Evolutionary conservation across 2,329 filamentous ascomycete genomes (phyloP), one percentile per base, ranked within the genome.

Genomic region (Lachnellula arida): DNA sequence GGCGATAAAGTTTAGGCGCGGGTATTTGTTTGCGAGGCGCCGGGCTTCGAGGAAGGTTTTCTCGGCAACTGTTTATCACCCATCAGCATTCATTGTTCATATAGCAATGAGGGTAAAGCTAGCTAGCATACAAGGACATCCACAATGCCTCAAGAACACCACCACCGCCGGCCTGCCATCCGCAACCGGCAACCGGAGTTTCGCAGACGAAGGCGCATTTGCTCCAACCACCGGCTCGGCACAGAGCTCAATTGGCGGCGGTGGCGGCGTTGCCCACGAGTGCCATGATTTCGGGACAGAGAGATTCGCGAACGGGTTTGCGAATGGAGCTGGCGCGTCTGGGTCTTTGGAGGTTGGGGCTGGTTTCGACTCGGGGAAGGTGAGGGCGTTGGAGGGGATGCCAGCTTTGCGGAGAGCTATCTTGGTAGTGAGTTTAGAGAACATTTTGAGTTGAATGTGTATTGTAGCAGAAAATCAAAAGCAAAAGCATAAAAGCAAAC

Each of bases 121-220:
- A 50, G 4, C 32, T 14, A 23, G 71, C 80, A 68, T 78, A 87
- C 87, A 91, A n/a, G 87, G 86, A 74, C 86, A 89, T 25, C 87
- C 87, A 67, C 85, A 89, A 69, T 89, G 85, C 46, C 88, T 78
- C 22, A 91, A 75, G 65, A 91, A 91, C 5, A 82, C 78, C 23
- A 91, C 72, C 3, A 91, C 67, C 0, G 79, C 80, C 0, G 83
- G 81, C 64, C 79, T 81, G 22, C 71, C 70, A 65, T 75, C 72
- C 1, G 78, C 70, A 56, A 71, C 70, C 0, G 80, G 79, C 14
- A 88, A 17, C 15, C 51, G 54, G 40, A 68, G 55, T 40, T 63
- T 64, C 28, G 25, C 22, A 11, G 53, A 58, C 2, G n/a, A 59
- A 2, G 67, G 66, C 6, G 67, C 66, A 46, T 55, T 56, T 3